phyloP scores from a whole-genome alignment of 2,329 filamentous ascomycete genomes.

The Venturia oleaginea region DNA sequence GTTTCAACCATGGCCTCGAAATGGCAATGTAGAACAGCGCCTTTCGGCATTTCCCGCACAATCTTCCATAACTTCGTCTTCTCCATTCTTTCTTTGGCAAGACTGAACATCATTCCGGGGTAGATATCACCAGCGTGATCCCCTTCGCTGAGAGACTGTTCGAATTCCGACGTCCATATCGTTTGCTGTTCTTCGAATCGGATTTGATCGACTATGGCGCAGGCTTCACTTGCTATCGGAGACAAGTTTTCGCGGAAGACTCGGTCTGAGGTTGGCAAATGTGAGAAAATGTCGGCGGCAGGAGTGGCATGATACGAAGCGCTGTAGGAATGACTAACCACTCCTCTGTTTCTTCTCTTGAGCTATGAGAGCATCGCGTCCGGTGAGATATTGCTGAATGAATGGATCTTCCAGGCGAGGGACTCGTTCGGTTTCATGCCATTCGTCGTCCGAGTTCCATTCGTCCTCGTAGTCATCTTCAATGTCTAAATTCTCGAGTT shows the following conservation, averaged over 20 bases:
- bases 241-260: conserved; percentile 67
- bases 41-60: conserved; percentile 80
- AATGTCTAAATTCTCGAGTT: not conserved
- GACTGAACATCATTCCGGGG: conserved; percentile 87
- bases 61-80: conserved; percentile 78
- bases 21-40: conserved; percentile 76
- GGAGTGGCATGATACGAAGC: conserved; percentile 12
- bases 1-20: conserved; percentile 86
- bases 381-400: conserved; percentile 70
- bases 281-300: conserved; percentile 22
- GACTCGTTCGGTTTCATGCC: conserved; percentile 48
- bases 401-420: conserved; percentile 59
- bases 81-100: conserved; percentile 81
- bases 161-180: conserved; percentile 66
- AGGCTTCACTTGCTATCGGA: conserved; percentile 67
- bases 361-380: conserved; percentile 64
- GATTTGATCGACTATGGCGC: conserved; percentile 70
- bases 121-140: conserved; percentile 52
- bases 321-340: conserved; percentile 43
- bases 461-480: conserved; percentile 23
- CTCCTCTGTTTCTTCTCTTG: conserved; percentile 78
- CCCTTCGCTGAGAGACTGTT: conserved; percentile 58
- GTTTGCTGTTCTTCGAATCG: conserved; percentile 65
- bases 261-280: conserved; percentile 41
- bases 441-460: conserved; percentile 37